Evolutionary conservation across 139 green algal genomes (phyloP).

Genomic region (Mesotaenium endlicherianum): DNA sequence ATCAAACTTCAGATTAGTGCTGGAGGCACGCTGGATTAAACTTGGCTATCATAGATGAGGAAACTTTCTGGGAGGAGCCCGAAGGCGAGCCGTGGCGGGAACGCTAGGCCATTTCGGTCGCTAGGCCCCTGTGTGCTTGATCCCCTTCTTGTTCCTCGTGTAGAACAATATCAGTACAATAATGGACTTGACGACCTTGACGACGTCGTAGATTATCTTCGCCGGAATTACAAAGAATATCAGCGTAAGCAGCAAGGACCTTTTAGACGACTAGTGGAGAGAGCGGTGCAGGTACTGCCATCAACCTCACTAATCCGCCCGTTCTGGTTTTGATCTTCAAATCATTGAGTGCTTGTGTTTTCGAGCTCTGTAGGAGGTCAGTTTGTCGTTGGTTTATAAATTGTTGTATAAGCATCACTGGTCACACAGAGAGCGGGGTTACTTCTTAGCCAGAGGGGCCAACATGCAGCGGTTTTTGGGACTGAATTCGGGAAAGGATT

Average conservation of each 20-base stretch:
- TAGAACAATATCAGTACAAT: constrained; percentile 46
- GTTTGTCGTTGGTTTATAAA: neutral
- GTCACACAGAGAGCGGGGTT: neutral
- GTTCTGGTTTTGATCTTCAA: neutral
- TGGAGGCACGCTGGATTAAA: neutral
- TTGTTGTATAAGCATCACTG: neutral
- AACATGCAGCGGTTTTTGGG: neutral
- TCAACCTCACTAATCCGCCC: neutral
- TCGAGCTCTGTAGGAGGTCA: neutral
- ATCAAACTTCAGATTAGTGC: neutral
- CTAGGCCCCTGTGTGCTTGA: constrained; percentile 24
- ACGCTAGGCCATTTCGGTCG: neutral
- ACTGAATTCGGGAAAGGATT: too few species aligned
- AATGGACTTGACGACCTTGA: constrained; percentile 28
- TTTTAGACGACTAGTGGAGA: constrained; percentile 44
- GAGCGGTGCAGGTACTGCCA: constrained; percentile 25
- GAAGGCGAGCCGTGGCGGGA: neutral
- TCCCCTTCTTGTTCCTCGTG: constrained; percentile 32
- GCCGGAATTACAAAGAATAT: constrained; percentile 42
- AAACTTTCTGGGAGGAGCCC: neutral
- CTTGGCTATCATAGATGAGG: neutral
- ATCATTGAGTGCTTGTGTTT: neutral
- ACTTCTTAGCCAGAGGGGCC: neutral
- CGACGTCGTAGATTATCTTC: constrained; percentile 40
- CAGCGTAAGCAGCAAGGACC: constrained; percentile 48